Percentiles rank a stretch among this genome's conserved stretches.
Conservation (phyloP, 225 moss, liverwort and hornwort species). For the Rhytidiadelphus loreus region DNA sequence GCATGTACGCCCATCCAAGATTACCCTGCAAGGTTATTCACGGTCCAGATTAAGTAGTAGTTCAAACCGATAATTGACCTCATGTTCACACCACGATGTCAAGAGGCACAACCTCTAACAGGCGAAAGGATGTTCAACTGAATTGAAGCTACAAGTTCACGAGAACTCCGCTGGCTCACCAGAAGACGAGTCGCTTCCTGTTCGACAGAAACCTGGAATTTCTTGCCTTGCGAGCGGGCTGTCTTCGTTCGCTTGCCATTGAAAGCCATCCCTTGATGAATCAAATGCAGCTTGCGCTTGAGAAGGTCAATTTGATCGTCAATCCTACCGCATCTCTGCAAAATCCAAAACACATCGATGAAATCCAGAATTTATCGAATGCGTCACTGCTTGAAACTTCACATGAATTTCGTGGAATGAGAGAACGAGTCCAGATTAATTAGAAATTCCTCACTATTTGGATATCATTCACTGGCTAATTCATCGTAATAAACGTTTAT, state of each 20-base stretch:
- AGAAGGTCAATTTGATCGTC: slow-evolving; percentile 79
- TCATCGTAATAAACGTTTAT: neutral
- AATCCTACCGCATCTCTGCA: slow-evolving; percentile 87
- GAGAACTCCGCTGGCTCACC: slow-evolving; percentile 29
- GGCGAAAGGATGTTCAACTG: neutral
- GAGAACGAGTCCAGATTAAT: neutral
- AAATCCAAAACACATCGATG: neutral
- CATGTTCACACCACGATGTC: neutral
- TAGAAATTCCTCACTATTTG: neutral
- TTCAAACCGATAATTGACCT: neutral
- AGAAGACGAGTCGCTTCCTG: slow-evolving; percentile 94
- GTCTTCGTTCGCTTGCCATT: slow-evolving; percentile 98
- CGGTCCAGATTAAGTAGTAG: neutral
- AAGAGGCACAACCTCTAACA: neutral
- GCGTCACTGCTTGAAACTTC: neutral
- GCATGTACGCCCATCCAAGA: slow-evolving; percentile 97
- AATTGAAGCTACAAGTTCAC: neutral
- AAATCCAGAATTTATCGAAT: neutral
- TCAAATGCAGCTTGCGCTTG: slow-evolving; percentile 87
- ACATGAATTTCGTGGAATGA: neutral
- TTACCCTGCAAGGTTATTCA: slow-evolving; percentile 54
- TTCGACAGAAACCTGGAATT: slow-evolving; percentile 95
- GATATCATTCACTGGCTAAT: neutral
- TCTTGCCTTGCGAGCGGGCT: slow-evolving; percentile 91
- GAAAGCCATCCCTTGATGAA: slow-evolving; percentile 97